Percentiles rank a stretch among this genome's conserved stretches.
phyloP scores from a whole-genome alignment of 108 stramenopile genomes.

The Discostella pseudostelligera region DNA sequence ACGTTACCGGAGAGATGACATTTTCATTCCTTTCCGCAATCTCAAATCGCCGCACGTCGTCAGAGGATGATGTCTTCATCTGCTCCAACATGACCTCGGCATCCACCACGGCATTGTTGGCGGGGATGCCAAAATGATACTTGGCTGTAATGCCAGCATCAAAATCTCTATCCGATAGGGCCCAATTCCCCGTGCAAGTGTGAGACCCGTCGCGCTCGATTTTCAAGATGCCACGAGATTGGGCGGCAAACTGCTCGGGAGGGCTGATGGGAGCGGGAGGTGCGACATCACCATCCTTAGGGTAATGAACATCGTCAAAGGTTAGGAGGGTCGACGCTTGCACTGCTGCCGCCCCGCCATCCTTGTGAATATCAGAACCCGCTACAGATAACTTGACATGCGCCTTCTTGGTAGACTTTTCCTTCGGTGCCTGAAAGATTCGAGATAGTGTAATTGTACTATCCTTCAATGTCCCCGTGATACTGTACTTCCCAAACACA shows the following conservation, averaged over 20 bases:
- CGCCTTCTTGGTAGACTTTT: constrained; percentile 15
- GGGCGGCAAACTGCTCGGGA: constrained; percentile 62
- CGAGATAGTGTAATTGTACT: constrained; percentile 78
- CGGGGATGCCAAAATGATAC: constrained; percentile 73
- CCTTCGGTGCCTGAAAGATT: constrained; percentile 57
- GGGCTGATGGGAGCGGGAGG: constrained; percentile 23
- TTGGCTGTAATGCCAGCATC: constrained; percentile 61
- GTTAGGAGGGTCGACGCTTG: constrained; percentile 41
- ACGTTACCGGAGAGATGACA: constrained; percentile 26
- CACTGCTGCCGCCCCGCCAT: not conserved
- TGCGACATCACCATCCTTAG: constrained; percentile 42
- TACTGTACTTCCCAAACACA: constrained; percentile 81
- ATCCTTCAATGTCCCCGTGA: constrained; percentile 75
- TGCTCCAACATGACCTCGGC: constrained; percentile 36
- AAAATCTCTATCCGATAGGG: constrained; percentile 73
- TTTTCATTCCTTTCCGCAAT: constrained; percentile 3
- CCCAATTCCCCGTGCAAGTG: constrained; percentile 77
- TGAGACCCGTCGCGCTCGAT: constrained; percentile 74
- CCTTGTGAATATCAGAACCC: constrained; percentile 5
- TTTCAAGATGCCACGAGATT: constrained; percentile 74
- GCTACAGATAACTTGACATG: constrained; percentile 39
- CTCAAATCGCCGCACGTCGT: constrained; percentile 30
- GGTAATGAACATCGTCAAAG: constrained; percentile 63
- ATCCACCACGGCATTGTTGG: constrained; percentile 47
- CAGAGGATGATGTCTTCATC: too few species aligned